These are phyloP conservation scores for Boeremia lycopersici DNA, from an alignment of 2,329 filamentous ascomycete genomes.

Conservation along the genomic window DNA sequence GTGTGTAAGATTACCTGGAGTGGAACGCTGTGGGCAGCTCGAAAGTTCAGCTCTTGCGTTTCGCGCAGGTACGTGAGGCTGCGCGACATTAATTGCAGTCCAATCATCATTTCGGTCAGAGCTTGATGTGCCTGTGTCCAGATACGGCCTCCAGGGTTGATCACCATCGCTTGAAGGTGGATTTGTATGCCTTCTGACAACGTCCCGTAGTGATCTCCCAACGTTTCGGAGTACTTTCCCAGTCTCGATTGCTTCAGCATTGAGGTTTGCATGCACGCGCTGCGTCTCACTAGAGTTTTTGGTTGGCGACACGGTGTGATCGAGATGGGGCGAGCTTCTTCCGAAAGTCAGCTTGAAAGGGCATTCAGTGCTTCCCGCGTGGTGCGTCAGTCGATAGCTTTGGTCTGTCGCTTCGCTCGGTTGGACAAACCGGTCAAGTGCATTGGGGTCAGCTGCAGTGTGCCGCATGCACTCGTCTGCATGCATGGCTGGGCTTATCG, in stretches of 20 bases:
- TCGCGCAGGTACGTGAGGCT: slow-evolving; percentile 19
- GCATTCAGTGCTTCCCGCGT: slow-evolving; percentile 18
- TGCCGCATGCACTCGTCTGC: not conserved
- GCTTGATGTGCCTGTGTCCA: slow-evolving; percentile 26
- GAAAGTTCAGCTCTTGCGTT: slow-evolving; percentile 17
- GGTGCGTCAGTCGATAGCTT: slow-evolving; percentile 25
- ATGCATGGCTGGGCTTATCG: not conserved
- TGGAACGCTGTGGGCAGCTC: slow-evolving; percentile 36
- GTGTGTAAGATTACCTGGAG: slow-evolving; percentile 26
- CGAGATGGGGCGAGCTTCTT: slow-evolving; percentile 11
- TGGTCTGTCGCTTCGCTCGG: slow-evolving; percentile 10
- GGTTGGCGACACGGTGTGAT: slow-evolving; percentile 9
- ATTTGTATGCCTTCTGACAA: not conserved
- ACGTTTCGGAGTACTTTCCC: slow-evolving; percentile 1
- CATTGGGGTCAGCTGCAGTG: not conserved
- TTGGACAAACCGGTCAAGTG: not conserved
- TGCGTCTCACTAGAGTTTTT: slow-evolving; percentile 21
- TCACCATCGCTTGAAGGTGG: slow-evolving; percentile 32
- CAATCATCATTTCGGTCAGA: slow-evolving; percentile 25
- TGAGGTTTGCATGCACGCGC: slow-evolving; percentile 10
- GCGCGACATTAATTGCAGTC: slow-evolving; percentile 22
- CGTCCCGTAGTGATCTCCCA: not conserved
- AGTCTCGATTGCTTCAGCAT: not conserved
- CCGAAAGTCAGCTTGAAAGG: slow-evolving; percentile 30
- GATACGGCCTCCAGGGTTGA: slow-evolving; percentile 33